Evolutionary conservation across 192 early-diverging fungal species (phyloP), one percentile per base, ranked within the genome.

Genomic region (Coemansia interrupta): DNA sequence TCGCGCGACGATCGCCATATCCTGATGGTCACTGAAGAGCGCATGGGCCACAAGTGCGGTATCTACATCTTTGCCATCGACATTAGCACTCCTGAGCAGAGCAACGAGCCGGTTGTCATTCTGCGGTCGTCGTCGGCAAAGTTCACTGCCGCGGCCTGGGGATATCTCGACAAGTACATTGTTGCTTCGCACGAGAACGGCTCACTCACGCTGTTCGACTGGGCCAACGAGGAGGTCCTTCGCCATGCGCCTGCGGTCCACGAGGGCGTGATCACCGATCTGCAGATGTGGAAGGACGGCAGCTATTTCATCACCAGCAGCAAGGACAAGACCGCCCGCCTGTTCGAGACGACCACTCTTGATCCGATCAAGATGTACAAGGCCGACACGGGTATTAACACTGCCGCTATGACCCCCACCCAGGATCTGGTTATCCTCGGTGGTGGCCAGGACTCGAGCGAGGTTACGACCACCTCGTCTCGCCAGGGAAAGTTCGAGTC

Each of bases 391-490:
- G 88, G 89, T 13, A 83, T 97, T 57, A 99, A 97, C 83, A 89
- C 93, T 20, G 97, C 97, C 3, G 72, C 89, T 1, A 83, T 99
- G 44, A 93, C 91, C 26, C 97, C 97, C 28, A 85, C 83, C 50
- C 86, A 90, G 73, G 87, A 92, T 46, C 85, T 90, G 67, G 89
- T 93, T 22, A 82, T 92, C 58, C 73, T 93, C 39, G 97, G 97
- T 56, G 97, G 97, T 84, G 97, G 97, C 65, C 97, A 99, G 81
- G 94, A 96, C 68, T 95, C 97, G 41, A 97, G 95, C 92, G 79
- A 85, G 64, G 97, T 99, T 50, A 97, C 97, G 24, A 91, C 86
- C 28, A 96, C 95, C 18, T 84, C 86, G 36, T 84, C 85, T 54
- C 84, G 90, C 68, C 86, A 89, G 72, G 96, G 95, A 68, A 95